phyloP scores from a whole-genome alignment of 1,139 yeast genomes.

The Protomyces arabidopsidicola region DNA sequence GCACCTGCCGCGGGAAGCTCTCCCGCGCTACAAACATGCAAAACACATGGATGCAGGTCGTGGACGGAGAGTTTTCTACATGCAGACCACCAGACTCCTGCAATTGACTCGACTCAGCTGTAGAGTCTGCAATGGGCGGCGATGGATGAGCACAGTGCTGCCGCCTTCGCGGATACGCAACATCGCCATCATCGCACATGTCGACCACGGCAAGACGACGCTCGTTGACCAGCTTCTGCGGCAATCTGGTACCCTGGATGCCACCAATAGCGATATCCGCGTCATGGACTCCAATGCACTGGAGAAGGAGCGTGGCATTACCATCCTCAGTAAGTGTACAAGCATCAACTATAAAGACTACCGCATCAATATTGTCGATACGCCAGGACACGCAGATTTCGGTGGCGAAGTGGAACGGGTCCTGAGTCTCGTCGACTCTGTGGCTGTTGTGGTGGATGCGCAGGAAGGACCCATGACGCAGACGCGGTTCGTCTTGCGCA shows the following conservation, averaged over 20 bases:
- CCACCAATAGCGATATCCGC: constrained; percentile 57
- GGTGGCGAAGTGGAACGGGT: constrained; percentile 89
- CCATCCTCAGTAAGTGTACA: constrained; percentile 95
- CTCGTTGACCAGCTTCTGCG: constrained; percentile 81
- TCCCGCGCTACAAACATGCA: constrained; percentile 36
- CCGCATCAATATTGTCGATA: constrained; percentile 82
- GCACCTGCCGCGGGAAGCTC: constrained; percentile 62
- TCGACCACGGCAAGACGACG: constrained; percentile 95
- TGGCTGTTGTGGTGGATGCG: constrained; percentile 84
- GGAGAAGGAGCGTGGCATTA: constrained; percentile 91
- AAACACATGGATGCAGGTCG: no score
- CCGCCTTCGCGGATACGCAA: constrained; percentile 65
- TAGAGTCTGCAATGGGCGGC: background rate
- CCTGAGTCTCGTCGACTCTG: constrained; percentile 95
- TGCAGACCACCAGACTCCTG: no score
- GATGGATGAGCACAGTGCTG: constrained; percentile 4
- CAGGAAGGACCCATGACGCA: constrained; percentile 97
- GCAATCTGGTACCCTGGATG: constrained; percentile 78
- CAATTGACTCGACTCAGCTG: no score
- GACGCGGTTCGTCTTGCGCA: constrained; percentile 90
- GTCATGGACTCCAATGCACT: constrained; percentile 89
- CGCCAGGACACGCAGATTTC: constrained; percentile 98
- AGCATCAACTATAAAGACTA: constrained; percentile 86
- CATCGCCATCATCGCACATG: constrained; percentile 94
- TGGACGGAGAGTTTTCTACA: no score